Base-by-base conservation (phyloP, 106 monocot genomes). In the Dioscorea dumetorum region DNA sequence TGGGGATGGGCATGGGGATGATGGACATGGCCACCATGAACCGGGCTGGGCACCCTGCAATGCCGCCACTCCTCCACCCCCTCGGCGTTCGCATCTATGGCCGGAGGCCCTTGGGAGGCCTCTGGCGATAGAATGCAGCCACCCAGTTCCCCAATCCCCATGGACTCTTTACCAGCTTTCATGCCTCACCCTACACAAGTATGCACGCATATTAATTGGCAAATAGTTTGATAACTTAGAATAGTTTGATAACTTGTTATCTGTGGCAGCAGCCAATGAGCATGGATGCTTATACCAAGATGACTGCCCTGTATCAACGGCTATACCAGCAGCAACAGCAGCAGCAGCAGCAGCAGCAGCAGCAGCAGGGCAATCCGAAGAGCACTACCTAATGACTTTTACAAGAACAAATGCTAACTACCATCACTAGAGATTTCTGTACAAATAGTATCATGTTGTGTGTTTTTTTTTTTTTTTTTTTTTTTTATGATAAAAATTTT, bases 241-340 rank as follows among this genome's bases (percentile, higher is more conserved):
- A 17, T 9, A 19, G 19, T 54, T 18, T 54, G 19, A 54, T 54
- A 14, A 16, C 5, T 16, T 19, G 19, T 1, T 19, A 54, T 16
- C 54, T 18, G 7, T 4, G 15, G 22, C 84, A 72, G 77, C 87
- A 81, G 67, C 73, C 78, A 18, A 69, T 72, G 68, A 63, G 50
- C 67, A 62, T 82, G 76, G 91, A 87, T 60, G 79, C 79, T 33
- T 82, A 76, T 71, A 78, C 61, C 62, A 73, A 76, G 72, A 82
- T 87, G 81, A 64, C 71, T 31, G 78, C 84, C 12, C 17, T 84
- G 62, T 87, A 76, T 48, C 91, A 84, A 50, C 81, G 84, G 68
- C 35, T 87, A n/a, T 79, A 79, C 66, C 88, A 79, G 58, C 77
- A 81, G 28, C 61, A 9, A 14, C 61, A 18, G 54, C 41, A 41